Percentiles rank a stretch among this genome's conserved stretches.
Evolutionary conservation across 768 basidiomycete species (phyloP).

Genomic region (Suillus subaureus): DNA sequence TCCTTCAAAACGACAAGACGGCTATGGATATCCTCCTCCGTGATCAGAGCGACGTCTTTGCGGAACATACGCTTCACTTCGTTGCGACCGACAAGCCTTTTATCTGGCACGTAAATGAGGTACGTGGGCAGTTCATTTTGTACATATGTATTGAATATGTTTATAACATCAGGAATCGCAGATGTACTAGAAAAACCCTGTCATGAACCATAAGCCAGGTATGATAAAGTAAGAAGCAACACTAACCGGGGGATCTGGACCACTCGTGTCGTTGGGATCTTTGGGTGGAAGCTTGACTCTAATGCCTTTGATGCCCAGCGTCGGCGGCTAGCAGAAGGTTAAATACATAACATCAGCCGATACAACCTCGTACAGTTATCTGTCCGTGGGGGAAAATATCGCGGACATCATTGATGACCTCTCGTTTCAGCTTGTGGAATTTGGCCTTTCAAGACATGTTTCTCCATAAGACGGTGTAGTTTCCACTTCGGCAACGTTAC

Average conservation of each 20-base stretch:
- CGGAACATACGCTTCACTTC: conserved; percentile 34
- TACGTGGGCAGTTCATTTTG: conserved; percentile 35
- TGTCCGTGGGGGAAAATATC: conserved; percentile 30
- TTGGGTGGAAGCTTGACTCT: conserved; percentile 8
- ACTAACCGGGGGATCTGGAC: conserved; percentile 2
- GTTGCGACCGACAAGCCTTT: conserved; percentile 30
- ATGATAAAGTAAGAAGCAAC: too few species aligned
- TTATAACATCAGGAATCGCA: conserved; percentile 28
- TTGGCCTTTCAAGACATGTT: conserved; percentile 21
- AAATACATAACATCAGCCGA: background rate
- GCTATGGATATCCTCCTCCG: conserved; percentile 24
- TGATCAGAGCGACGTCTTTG: conserved; percentile 25
- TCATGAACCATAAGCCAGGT: background rate
- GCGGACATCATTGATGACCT: conserved; percentile 31
- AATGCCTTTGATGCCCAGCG: background rate
- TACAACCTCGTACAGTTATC: conserved; percentile 22
- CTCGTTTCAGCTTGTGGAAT: conserved; percentile 31
- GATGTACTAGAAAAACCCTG: conserved; percentile 19
- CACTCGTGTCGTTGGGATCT: background rate
- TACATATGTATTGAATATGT: conserved; percentile 20
- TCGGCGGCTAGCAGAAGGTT: background rate
- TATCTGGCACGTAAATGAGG: conserved; percentile 29
- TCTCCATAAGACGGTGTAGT: background rate
- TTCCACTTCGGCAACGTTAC: background rate
- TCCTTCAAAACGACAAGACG: conserved; percentile 15